Evolutionary conservation across 345 rosid species (phyloP), one percentile per base, ranked within the genome.

Genomic region (Aegle marmelos): DNA sequence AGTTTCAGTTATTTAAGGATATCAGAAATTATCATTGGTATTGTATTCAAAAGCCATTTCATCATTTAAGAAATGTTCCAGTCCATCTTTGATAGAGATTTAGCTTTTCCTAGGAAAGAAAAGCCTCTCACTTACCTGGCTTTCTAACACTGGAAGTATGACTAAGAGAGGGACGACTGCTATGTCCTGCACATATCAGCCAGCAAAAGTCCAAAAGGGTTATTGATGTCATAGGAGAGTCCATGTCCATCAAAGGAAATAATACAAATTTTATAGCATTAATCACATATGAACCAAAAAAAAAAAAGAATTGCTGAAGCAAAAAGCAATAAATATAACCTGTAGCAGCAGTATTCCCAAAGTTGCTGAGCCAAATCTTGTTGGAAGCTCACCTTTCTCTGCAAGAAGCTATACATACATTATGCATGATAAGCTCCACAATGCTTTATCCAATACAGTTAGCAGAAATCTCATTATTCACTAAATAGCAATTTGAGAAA

Each of bases 351-450:
- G 98, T 82, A 95, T 91, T 69, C 99, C 99, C 79, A 95, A 84
- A 78, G 99, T 93, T 81, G 99, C 98, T 16, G 99, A 95, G 77
- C 99, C 99, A 87, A 93, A 89, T 84, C 96, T 91, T 75, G 99
- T 95, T 36, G 99, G 97, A 59, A 95, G 97, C 90, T 95, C 99
- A 79, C 99, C 99, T 79, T 86, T 92, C 88, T 95, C 99, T 88
- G 99, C 98, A 84, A 95, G 96, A 81, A 95, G 99, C 98, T 95
- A 86, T 78, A 84, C 27, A 83, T 82, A 84, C 30, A 83, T 82
- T 79, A 81, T 64, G 77, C 53, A 79, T 81, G 81, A 72, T 86
- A 83, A 89, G 90, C 76, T 76, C 79, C 71, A 75, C 37, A 76
- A 70, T 74, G 77, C 67, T 64, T 22, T 45, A 61, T 70, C 80